Evolutionary conservation across 768 basidiomycete genomes (phyloP), one percentile per base, ranked within the genome.

Genomic region (Glaciozyma antarctica): DNA sequence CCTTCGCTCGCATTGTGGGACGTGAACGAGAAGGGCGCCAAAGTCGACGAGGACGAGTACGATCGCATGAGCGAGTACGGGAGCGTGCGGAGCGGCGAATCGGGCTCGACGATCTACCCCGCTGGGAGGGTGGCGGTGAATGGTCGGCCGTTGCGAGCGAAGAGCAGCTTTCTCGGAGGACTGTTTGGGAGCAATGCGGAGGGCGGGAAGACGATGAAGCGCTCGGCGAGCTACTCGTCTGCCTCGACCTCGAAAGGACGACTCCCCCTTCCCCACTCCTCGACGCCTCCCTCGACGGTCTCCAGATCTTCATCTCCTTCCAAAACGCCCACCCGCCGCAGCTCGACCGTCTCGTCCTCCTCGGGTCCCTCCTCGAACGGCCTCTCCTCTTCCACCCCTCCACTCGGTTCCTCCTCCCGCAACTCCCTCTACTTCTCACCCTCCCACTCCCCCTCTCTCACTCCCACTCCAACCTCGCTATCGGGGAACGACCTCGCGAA

Each of bases 401-500:
- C 1, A 24, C 57, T 1, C n/a, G 43, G 48, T 3, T 28, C 53
- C 1, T 44, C 61, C 7, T 41, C 43, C 8, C 15, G 41, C 38
- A 19, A 38, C 30, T 24, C 38, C n/a, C 30, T 12, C 48, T 22
- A 38, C 19, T 22, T 56, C 30, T 49, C 55, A 5, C 32, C 49
- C 15, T 21, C 47, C 45, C 22, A 54, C n/a, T 3, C 47, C 1
- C 32, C 26, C n/a, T 3, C 47, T 0, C 32, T 22, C 8, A 26
- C 26, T 22, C 47, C 45, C 32, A 21, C 51, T 32, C 24, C 19
- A 57, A 17, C 43, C 45, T 28, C 55, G 24, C 45, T 64, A 30
- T 48, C 62, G 41, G 60, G 57, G 30, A 24, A 56, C 26, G 24
- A 30, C 48, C 81, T 97, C n/a, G 90, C 86, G 44, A 90, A 88